Conservation (phyloP, 2,329 filamentous ascomycete species). For the Alternaria brassicicola region DNA sequence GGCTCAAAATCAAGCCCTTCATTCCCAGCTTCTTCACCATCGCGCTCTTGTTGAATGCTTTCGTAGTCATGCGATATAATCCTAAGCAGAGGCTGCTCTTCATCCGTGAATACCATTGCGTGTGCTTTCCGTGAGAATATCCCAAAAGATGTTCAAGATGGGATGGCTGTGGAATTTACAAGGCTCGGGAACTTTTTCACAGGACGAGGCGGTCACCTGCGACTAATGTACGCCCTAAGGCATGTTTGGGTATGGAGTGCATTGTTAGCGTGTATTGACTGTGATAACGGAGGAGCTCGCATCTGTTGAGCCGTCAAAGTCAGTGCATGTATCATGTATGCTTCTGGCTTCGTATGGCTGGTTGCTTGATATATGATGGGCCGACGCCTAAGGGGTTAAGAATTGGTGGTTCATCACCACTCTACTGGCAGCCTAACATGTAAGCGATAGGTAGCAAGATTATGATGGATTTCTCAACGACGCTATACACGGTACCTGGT, state of each 20-base stretch:
- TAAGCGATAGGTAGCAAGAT: neutral
- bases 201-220: neutral
- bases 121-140: neutral
- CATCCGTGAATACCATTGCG: slow-evolving; percentile 30
- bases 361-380: neutral
- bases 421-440: neutral
- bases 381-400: neutral
- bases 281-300: neutral
- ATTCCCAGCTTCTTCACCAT: slow-evolving; percentile 21
- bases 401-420: neutral
- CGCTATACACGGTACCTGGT: neutral
- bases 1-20: slow-evolving; percentile 36
- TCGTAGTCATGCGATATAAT: slow-evolving; percentile 27
- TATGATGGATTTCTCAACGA: neutral
- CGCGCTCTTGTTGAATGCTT: slow-evolving; percentile 18
- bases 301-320: neutral
- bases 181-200: slow-evolving; percentile 5
- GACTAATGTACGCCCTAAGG: slow-evolving; percentile 6
- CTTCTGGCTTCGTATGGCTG: neutral
- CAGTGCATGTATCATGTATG: neutral
- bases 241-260: slow-evolving; percentile 2
- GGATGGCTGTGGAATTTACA: neutral
- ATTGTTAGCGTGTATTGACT: neutral
- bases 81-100: slow-evolving; percentile 40
- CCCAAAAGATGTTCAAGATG: neutral